Percentiles rank a stretch among this genome's conserved stretches.
These are phyloP conservation scores for Phlebiopsis flavidoalba DNA, from an alignment of 768 basidiomycete genomes.

Conservation along the genomic window DNA sequence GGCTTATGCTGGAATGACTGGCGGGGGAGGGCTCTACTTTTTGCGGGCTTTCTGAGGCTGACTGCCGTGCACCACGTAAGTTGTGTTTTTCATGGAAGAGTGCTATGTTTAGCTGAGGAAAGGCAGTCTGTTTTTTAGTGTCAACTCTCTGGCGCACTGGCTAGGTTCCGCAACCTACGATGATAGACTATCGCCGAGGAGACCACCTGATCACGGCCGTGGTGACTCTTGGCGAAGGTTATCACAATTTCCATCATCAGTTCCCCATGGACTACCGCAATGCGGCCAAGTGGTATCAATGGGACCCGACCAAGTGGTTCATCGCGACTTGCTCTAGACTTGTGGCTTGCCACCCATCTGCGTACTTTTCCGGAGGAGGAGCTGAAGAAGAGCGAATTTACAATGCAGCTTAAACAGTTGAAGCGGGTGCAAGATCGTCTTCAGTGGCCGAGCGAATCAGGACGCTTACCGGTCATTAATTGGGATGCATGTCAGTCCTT, in stretches of 20 bases:
- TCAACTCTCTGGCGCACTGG: slow-evolving; percentile 97
- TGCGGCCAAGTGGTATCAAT: slow-evolving; percentile 92
- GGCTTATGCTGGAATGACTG: slow-evolving; percentile 85
- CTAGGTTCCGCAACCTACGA: slow-evolving; percentile 90
- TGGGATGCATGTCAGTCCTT: slow-evolving; percentile 77
- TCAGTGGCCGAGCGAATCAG: slow-evolving; percentile 73
- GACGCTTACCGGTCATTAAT: slow-evolving; percentile 72
- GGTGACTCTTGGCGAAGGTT: slow-evolving; percentile 91
- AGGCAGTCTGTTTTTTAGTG: slow-evolving; percentile 86
- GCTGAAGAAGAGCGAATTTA: slow-evolving; percentile 81
- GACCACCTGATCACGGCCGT: slow-evolving; percentile 89
- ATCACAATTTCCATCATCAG: slow-evolving; percentile 97
- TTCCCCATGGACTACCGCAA: slow-evolving; percentile 98
- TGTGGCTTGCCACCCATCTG: slow-evolving; percentile 55
- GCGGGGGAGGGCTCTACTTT: slow-evolving; percentile 81
- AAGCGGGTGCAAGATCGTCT: slow-evolving; percentile 72
- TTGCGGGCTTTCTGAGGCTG: slow-evolving; percentile 73
- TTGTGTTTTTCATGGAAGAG: slow-evolving; percentile 13
- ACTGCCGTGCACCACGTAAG: slow-evolving; percentile 84
- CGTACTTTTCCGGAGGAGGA: slow-evolving; percentile 70
- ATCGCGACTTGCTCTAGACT: slow-evolving; percentile 57
- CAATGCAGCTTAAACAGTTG: slow-evolving; percentile 89
- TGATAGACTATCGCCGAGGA: slow-evolving; percentile 88
- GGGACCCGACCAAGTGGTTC: slow-evolving; percentile 93
- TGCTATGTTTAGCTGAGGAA: not conserved